These are phyloP conservation scores for Pilatotrama ljubarskyi DNA, from an alignment of 768 basidiomycete species.

Conservation along the genomic window DNA sequence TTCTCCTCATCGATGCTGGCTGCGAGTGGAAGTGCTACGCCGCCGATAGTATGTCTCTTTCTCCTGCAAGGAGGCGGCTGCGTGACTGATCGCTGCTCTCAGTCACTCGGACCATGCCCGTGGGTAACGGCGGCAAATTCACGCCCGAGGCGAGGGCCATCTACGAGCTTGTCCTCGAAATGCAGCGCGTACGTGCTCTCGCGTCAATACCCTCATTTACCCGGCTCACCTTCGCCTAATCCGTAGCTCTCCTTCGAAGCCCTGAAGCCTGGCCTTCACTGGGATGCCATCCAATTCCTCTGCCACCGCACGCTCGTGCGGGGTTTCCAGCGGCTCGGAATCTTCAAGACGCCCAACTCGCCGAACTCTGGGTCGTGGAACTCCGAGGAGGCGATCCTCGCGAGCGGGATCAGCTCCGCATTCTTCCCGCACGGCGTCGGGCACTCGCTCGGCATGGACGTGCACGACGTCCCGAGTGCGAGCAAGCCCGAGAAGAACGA, in stretches of 20 bases:
- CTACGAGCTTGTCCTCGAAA: constrained; percentile 83
- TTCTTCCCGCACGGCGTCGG: constrained; percentile 96
- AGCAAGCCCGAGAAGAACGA: constrained; percentile 66
- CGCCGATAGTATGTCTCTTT: constrained; percentile 50
- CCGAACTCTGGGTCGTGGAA: constrained; percentile 56
- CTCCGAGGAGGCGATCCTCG: constrained; percentile 67
- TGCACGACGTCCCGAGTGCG: constrained; percentile 88
- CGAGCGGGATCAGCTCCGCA: constrained; percentile 73
- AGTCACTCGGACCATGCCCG: constrained; percentile 77
- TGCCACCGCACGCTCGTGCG: constrained; percentile 82
- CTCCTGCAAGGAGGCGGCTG: constrained; percentile 5
- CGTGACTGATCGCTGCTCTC: not conserved
- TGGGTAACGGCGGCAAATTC: constrained; percentile 94
- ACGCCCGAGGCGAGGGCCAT: constrained; percentile 78
- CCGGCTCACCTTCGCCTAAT: not conserved
- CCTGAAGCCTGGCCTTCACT: constrained; percentile 78
- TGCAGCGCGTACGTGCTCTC: constrained; percentile 68
- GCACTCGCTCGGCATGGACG: constrained; percentile 90
- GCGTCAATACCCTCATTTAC: not conserved
- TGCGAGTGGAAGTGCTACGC: constrained; percentile 83
- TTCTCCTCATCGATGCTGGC: constrained; percentile 91
- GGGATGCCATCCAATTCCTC: constrained; percentile 84
- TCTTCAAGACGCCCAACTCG: constrained; percentile 66
- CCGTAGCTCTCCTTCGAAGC: constrained; percentile 65
- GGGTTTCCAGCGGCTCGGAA: constrained; percentile 80